Conservation (phyloP, 352 stramenopile species). For the Phytophthora brassicae region DNA sequence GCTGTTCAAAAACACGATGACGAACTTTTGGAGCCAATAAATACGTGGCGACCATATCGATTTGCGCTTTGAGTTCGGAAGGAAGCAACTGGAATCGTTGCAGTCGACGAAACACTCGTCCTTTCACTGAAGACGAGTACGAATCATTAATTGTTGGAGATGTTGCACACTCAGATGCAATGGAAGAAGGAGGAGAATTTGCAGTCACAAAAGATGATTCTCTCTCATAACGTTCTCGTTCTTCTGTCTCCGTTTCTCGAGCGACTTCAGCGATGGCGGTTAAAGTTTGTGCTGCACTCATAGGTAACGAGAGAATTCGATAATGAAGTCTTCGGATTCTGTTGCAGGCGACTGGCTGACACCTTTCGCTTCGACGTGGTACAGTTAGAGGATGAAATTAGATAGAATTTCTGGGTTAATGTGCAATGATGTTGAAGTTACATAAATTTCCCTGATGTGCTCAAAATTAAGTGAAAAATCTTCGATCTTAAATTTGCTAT, state of each 20-base stretch:
- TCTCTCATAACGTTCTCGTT: constrained; percentile 33
- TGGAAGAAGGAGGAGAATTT: constrained; percentile 10
- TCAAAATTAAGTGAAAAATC: constrained; percentile 3
- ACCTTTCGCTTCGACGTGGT: constrained; percentile 12
- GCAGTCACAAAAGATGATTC: constrained; percentile 25
- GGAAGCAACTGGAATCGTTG: constrained; percentile 36
- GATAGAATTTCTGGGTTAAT: too few species aligned
- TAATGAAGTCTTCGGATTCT: not conserved
- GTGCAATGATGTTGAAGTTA: too few species aligned
- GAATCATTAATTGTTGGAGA: not conserved
- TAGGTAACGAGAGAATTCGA: not conserved
- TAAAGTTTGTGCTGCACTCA: constrained; percentile 39
- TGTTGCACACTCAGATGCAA: not conserved
- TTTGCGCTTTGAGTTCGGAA: constrained; percentile 34
- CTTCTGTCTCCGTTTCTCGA: constrained; percentile 24
- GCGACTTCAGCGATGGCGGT: constrained; percentile 33
- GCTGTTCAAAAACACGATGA: constrained; percentile 26
- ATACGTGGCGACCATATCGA: constrained; percentile 37
- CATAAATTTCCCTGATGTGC: too few species aligned
- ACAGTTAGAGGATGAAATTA: not conserved
- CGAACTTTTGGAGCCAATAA: constrained; percentile 36
- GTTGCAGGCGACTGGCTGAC: not conserved
- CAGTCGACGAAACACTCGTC: constrained; percentile 41
- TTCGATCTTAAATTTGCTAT: constrained; percentile 26
- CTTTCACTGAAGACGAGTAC: constrained; percentile 20